Base-by-base conservation (phyloP, 2,329 filamentous ascomycete species). In the Metarhizium robertsii region DNA sequence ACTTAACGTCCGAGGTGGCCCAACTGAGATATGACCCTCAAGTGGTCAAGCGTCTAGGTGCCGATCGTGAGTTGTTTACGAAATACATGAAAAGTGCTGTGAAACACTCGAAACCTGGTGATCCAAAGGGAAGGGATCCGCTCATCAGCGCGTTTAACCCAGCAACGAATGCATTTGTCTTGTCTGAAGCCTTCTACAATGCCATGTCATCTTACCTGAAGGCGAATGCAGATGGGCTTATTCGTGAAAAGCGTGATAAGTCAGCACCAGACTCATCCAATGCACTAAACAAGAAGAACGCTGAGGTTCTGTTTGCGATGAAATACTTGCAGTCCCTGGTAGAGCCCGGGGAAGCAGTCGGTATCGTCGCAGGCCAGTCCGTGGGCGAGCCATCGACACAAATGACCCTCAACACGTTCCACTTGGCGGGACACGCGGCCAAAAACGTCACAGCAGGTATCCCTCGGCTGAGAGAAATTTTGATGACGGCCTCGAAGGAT, bases 371-470 rank as follows among this genome's bases (percentile, higher is more conserved):
- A 52, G 92, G 92, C 10, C 94, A 99, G 72, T 97, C 92, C 36
- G 86, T 99, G 46, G 94, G 94, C 67, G 95, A 99, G 68, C 94
- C 95, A 8, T 96, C 92, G 2, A 99, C 94, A 11, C 94, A 99
- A 71, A 99, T 99, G 95, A 99, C 95, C 7, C 77, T 99, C 55
- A 99, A 99, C 74, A 99, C 95, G 32, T 99, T 99, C 83, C 94
- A 99, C 81, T 89, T 99, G 82, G 94, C 94, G 71, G 94, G 94
- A 67, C 92, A 97, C 77, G 92, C 94, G 20, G 87, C 94, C 34
- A 97, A 96, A 79, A 99, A 99, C 80, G 95, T 99, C 67, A 99
- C 94, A 0, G 82, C 96, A 20, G 94, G 94, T 89, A 97, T 99
- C 67, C 94, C 94, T 57, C 90, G 94, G 74, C 80, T 99, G 20